A percentile compares a stretch with the other conserved stretches of the same genome.
Evolutionary conservation across 306 rosid species (phyloP).

Genomic region (Fagus crenata): DNA sequence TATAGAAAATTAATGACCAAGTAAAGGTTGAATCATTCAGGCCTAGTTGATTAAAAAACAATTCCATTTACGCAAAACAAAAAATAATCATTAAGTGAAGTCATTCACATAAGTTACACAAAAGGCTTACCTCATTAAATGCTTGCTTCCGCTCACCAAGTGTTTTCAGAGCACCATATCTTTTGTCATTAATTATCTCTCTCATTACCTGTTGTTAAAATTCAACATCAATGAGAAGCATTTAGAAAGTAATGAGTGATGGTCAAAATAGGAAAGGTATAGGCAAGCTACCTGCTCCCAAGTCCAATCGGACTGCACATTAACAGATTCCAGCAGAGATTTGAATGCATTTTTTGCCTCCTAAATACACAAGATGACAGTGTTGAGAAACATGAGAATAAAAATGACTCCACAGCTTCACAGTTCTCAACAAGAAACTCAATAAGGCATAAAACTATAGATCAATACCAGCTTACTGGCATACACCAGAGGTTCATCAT

Average conservation of each 20-base stretch:
- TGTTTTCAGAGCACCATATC: slow-evolving; percentile 90
- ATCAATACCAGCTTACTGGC: slow-evolving; percentile 84
- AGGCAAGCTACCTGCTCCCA: slow-evolving; percentile 89
- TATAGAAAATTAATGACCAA: neutral
- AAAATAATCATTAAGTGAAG: slow-evolving; percentile 13
- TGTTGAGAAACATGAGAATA: neutral
- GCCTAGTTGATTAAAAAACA: neutral
- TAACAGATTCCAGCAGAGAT: slow-evolving; percentile 83
- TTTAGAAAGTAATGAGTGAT: slow-evolving; percentile 20
- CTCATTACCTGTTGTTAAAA: slow-evolving; percentile 73
- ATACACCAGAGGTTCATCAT: slow-evolving; percentile 71
- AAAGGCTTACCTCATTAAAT: slow-evolving; percentile 82
- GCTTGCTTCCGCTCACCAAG: slow-evolving; percentile 99
- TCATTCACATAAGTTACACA: slow-evolving; percentile 16
- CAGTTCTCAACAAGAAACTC: slow-evolving; percentile 6
- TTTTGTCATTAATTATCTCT: slow-evolving; percentile 88
- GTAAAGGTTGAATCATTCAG: neutral
- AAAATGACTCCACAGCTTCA: slow-evolving; percentile 12
- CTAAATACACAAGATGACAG: slow-evolving; percentile 35
- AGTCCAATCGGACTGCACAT: slow-evolving; percentile 97
- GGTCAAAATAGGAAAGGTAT: slow-evolving; percentile 17
- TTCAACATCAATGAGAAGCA: slow-evolving; percentile 31
- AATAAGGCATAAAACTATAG: slow-evolving; percentile 23
- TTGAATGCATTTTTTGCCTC: slow-evolving; percentile 97
- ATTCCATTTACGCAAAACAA: slow-evolving; percentile 2